Evolutionary conservation across 768 basidiomycete species (phyloP).

Genomic region (Collybia sp.): DNA sequence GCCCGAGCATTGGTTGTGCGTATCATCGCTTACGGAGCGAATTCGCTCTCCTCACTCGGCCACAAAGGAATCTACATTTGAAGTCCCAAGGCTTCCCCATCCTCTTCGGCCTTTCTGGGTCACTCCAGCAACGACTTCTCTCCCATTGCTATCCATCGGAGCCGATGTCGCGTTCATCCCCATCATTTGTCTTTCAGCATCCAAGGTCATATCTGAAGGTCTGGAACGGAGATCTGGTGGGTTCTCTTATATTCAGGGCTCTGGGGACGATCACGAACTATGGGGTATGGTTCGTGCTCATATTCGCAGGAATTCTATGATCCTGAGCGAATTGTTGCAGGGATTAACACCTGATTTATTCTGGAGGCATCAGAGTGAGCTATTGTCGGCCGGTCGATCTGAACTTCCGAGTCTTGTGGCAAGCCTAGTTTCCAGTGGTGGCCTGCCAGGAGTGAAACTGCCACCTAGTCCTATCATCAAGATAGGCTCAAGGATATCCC

Average conservation of each 20-base stretch:
- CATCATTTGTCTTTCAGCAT: slow-evolving; percentile 84
- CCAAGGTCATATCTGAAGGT: slow-evolving; percentile 59
- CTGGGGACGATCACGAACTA: slow-evolving; percentile 91
- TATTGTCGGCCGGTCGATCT: slow-evolving; percentile 44
- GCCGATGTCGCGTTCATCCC: slow-evolving; percentile 46
- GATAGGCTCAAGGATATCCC: slow-evolving; percentile 34
- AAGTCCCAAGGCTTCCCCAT: slow-evolving; percentile 47
- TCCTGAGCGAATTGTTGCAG: slow-evolving; percentile 27
- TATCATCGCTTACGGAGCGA: not conserved
- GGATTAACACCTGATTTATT: slow-evolving; percentile 73
- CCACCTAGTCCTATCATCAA: slow-evolving; percentile 25
- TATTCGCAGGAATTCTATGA: slow-evolving; percentile 1
- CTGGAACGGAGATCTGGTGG: slow-evolving; percentile 60
- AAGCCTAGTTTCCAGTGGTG: slow-evolving; percentile 15
- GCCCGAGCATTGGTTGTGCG: slow-evolving; percentile 62
- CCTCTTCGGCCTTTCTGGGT: slow-evolving; percentile 90
- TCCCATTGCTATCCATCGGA: slow-evolving; percentile 30
- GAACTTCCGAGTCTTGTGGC: slow-evolving; percentile 45
- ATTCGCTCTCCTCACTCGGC: not conserved
- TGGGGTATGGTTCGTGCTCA: slow-evolving; percentile 63
- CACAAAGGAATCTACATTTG: slow-evolving; percentile 70
- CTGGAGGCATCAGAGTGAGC: slow-evolving; percentile 50
- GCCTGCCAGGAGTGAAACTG: not conserved
- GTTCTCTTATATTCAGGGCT: slow-evolving; percentile 88
- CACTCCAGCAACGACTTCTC: slow-evolving; percentile 61